Evolutionary conservation across 2,329 filamentous ascomycete species (phyloP), one percentile per base, ranked within the genome.

Genomic region (Pezicula carpinea): DNA sequence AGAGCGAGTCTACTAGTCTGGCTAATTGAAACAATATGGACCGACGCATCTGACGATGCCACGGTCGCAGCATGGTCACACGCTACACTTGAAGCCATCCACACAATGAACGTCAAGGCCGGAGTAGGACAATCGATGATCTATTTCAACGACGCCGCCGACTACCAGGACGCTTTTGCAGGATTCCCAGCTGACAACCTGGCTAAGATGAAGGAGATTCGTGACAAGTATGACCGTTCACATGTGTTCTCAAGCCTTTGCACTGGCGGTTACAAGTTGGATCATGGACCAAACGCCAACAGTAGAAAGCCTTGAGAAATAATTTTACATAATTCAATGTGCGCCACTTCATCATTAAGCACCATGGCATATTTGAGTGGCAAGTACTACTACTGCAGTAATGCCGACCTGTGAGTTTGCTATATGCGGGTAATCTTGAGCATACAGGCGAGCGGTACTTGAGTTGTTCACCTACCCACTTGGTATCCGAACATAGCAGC

Each of bases 71-170:
- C 55, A 17, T 49, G 53, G 5, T 51, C 51, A 5, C 48, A 55
- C 13, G 54, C 58, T 2, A 51, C 62, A 1, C 43, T 65, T 10
- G 47, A 60, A 18, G 50, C 56, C 0, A 56, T 53, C 14, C 47
- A 59, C 10, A 52, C 49, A 1, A 51, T 56, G 10, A 61, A 64
- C 15, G 51, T 54, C 29, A 52, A 59, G 15, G 53, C 57, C 4
- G 63, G 61, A 0, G 48, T 67, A 0, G 55, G 64, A 39, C 7
- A 26, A 10, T 26, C 23, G 6, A 8, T 26, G 23, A 26, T 26
- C 6, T 26, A 26, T 26, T 60, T 67, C 38, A 62, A 62, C 1
- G 66, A 68, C 47, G 67, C 68, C 43, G 64, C 64, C 2, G 44
- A 47, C 7, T 55, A 53, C 17, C 67, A 69, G 48, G 51, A 61